Evolutionary conservation across 176 grass and related monocot species (phyloP).

Genomic region (Eragrostis nindensis): DNA sequence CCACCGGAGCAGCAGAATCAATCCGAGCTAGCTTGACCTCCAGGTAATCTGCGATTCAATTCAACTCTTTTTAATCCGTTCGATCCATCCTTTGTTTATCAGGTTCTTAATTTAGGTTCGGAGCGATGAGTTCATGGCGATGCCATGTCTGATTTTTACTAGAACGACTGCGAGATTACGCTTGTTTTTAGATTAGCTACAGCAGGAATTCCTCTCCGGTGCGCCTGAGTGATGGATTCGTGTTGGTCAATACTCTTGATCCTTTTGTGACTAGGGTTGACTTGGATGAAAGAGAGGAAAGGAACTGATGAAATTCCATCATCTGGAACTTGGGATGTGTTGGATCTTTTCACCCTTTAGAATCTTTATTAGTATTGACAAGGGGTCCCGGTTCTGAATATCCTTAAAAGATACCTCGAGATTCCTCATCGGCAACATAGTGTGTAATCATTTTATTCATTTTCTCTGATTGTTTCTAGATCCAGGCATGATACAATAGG

Average conservation of each 20-base stretch:
- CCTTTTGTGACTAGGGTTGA: conserved; percentile 20
- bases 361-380: neutral
- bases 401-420: neutral
- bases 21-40: neutral
- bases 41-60: conserved; percentile 7
- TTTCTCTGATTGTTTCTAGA: too few species aligned
- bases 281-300: neutral
- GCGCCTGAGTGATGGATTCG: neutral
- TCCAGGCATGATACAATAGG: too few species aligned
- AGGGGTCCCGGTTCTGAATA: neutral
- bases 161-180: neutral
- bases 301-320: neutral
- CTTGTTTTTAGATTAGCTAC: neutral
- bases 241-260: neutral
- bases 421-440: neutral
- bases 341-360: neutral
- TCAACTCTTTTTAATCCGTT: neutral
- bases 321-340: neutral
- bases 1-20: neutral
- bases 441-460: too few species aligned
- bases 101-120: too few species aligned
- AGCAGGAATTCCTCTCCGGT: neutral
- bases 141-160: neutral
- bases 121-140: too few species aligned
- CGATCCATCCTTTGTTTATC: too few species aligned